Conservation (phyloP, 768 basidiomycete genomes). For the Mrakia hoshinonis region DNA sequence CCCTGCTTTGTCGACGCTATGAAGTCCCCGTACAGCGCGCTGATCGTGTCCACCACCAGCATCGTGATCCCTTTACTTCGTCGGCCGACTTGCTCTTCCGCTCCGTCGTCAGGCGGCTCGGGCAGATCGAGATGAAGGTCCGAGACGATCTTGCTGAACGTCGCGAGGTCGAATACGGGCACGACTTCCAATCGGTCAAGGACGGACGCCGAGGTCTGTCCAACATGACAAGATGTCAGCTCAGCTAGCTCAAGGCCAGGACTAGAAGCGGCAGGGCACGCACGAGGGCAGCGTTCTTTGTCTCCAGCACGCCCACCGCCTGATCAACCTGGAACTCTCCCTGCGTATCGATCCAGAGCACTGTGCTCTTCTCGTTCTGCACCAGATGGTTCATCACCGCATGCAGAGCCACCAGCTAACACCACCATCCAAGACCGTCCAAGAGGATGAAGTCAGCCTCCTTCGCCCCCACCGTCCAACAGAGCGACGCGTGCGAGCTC, state of each 20-base stretch:
- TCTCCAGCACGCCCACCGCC: neutral
- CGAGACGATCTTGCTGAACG: neutral
- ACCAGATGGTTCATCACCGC: neutral
- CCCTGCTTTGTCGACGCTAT: neutral
- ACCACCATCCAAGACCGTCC: neutral
- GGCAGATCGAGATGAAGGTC: neutral
- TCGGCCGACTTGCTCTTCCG: neutral
- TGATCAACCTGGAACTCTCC: neutral
- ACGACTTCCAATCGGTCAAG: neutral
- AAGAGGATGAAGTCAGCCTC: neutral
- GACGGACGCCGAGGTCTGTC: neutral
- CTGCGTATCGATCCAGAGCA: slow-evolving; percentile 5
- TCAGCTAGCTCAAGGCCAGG: neutral
- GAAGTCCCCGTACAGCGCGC: neutral
- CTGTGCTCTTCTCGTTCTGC: neutral
- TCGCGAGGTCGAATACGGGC: neutral
- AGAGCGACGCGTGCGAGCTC: neutral
- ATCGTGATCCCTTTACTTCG: neutral
- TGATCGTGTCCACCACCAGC: neutral
- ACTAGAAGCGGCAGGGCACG: neutral
- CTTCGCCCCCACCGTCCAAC: neutral
- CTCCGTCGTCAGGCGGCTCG: neutral
- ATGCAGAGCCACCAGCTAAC: neutral
- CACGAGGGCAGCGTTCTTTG: neutral
- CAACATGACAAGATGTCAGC: too few relatives aligned